A percentile compares a stretch with the other conserved stretches of the same genome.
Conservation (phyloP, 2,329 filamentous ascomycete genomes). For the Epichloe gansuensis region DNA sequence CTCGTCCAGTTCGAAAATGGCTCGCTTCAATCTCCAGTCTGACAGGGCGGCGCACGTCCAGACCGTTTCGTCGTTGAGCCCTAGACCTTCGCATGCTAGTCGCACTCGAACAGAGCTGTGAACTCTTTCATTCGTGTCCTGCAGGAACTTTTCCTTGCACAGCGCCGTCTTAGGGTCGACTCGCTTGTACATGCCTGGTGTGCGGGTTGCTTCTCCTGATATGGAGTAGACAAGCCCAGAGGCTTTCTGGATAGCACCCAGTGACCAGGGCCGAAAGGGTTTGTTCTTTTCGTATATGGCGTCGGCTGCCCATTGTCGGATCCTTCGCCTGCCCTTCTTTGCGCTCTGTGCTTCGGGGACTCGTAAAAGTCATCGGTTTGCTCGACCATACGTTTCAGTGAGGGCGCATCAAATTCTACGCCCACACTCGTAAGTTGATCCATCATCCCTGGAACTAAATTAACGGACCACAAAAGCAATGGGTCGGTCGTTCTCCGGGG, state of each 20-base stretch:
- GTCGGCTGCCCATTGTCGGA: slow-evolving; percentile 32
- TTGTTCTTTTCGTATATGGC: slow-evolving; percentile 34
- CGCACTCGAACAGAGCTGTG: slow-evolving; percentile 43
- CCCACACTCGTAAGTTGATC: slow-evolving; percentile 40
- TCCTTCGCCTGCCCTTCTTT: slow-evolving; percentile 5
- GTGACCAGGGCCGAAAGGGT: slow-evolving; percentile 36
- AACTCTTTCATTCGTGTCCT: slow-evolving; percentile 42
- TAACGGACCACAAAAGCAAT: background rate
- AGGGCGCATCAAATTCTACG: slow-evolving; percentile 33
- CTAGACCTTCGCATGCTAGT: slow-evolving; percentile 37
- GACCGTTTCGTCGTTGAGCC: slow-evolving; percentile 32
- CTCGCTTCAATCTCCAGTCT: slow-evolving; percentile 31
- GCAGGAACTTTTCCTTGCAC: slow-evolving; percentile 26
- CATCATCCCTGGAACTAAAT: slow-evolving; percentile 36
- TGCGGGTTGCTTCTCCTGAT: slow-evolving; percentile 29
- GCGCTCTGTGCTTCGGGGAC: slow-evolving; percentile 5
- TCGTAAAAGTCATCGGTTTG: slow-evolving; percentile 23
- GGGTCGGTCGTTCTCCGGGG: background rate
- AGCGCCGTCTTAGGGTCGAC: slow-evolving; percentile 28
- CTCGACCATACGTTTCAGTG: slow-evolving; percentile 28
- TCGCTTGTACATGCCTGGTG: slow-evolving; percentile 36
- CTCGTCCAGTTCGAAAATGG: slow-evolving; percentile 5
- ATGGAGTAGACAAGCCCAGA: slow-evolving; percentile 31
- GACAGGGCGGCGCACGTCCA: slow-evolving; percentile 36
- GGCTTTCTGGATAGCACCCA: slow-evolving; percentile 31